These are phyloP conservation scores for Aspergillus leporis DNA, from an alignment of 495 filamentous ascomycete genomes.

Conservation along the genomic window DNA sequence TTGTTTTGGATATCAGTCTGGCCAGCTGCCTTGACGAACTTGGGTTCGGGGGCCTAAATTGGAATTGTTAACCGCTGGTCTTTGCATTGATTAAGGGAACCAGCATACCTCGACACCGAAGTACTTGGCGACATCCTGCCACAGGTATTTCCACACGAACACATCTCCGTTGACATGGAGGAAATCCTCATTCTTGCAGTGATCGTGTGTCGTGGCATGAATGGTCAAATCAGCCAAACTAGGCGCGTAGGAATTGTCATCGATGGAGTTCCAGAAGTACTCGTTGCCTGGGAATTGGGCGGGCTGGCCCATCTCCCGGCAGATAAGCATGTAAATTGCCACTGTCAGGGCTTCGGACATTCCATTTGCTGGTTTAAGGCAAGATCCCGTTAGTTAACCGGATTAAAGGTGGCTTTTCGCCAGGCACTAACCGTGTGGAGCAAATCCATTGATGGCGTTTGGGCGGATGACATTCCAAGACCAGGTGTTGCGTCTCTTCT, in stretches of 20 bases:
- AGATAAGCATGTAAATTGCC: constrained; percentile 30
- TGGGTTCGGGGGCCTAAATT: constrained; percentile 17
- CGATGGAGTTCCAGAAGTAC: constrained; percentile 27
- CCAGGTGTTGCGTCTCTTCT: constrained; percentile 22
- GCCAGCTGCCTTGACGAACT: constrained; percentile 16
- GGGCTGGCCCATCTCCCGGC: constrained; percentile 22
- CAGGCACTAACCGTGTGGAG: constrained; percentile 22
- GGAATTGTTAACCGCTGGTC: not conserved
- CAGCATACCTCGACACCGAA: constrained; percentile 23
- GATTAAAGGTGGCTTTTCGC: no score
- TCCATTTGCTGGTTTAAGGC: constrained; percentile 23
- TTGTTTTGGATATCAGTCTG: constrained; percentile 17
- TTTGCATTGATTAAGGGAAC: not conserved
- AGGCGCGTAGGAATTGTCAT: constrained; percentile 28
- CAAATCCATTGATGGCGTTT: constrained; percentile 29
- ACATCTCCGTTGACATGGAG: constrained; percentile 32
- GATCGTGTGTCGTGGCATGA: constrained; percentile 16
- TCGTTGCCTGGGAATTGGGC: constrained; percentile 23
- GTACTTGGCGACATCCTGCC: constrained; percentile 23
- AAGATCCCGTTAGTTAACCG: not conserved
- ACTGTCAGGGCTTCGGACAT: constrained; percentile 31
- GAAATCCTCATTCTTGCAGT: constrained; percentile 30
- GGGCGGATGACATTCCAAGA: constrained; percentile 34
- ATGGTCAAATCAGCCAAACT: constrained; percentile 27
- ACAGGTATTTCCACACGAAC: constrained; percentile 32